Evolutionary conservation across 2,329 filamentous ascomycete genomes (phyloP).

Genomic region (Colletotrichum sp.): DNA sequence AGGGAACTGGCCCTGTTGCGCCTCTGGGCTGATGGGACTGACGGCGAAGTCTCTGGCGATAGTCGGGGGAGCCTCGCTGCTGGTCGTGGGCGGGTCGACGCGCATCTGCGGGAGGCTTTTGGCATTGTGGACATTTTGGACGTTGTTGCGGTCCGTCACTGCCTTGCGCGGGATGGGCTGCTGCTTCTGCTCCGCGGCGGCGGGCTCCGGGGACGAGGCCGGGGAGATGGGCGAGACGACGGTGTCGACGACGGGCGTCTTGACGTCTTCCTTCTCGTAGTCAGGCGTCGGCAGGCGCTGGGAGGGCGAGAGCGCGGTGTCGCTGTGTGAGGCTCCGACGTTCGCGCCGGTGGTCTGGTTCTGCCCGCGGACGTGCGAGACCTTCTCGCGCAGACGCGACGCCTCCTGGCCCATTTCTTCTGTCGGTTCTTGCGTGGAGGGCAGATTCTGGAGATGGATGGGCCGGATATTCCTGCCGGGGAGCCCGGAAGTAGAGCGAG

Average conservation of each 20-base stretch:
- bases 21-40: constrained; percentile 21
- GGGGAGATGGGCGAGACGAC: constrained; percentile 50
- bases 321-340: constrained; percentile 17
- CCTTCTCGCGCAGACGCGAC: constrained; percentile 34
- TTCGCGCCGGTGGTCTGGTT: neutral
- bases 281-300: constrained; percentile 54
- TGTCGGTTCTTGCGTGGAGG: constrained; percentile 5
- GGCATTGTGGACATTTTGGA: constrained; percentile 27
- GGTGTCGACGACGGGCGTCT: constrained; percentile 37
- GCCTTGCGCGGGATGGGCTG: constrained; percentile 29
- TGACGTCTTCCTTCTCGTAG: constrained; percentile 49
- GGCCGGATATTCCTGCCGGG: constrained; percentile 33
- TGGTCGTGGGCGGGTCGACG: constrained; percentile 21
- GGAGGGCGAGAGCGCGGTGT: constrained; percentile 17
- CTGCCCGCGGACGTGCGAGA: constrained; percentile 5
- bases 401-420: constrained; percentile 36
- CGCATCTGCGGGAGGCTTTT: constrained; percentile 28
- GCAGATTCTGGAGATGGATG: neutral
- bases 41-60: constrained; percentile 20
- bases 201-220: constrained; percentile 47
- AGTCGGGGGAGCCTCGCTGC: constrained; percentile 26
- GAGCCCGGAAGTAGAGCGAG: constrained; percentile 23
- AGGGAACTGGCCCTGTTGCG: constrained; percentile 29
- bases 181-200: constrained; percentile 20
- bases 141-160: constrained; percentile 25